Conservation (phyloP, 2,329 filamentous ascomycete species). For the Aspergillus amoenus region DNA sequence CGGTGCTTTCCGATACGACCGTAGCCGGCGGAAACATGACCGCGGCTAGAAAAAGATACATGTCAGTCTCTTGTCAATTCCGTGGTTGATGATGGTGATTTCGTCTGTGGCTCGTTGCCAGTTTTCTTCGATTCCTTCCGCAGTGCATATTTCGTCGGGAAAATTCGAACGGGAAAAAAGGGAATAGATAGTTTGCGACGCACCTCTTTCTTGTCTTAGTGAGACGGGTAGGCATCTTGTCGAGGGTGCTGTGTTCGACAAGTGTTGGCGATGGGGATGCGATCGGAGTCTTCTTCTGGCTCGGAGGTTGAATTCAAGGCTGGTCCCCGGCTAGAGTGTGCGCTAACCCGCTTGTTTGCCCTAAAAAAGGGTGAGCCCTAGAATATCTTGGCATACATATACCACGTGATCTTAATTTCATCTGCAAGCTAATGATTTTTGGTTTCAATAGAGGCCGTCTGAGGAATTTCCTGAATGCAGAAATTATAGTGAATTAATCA, state of each 20-base stretch:
- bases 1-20: constrained; percentile 99
- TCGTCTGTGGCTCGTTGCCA: background rate
- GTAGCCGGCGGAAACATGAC: constrained; percentile 97
- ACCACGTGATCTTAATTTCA: background rate
- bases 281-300: constrained; percentile 29
- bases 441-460: too few relatives aligned
- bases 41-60: constrained; percentile 62
- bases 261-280: constrained; percentile 39
- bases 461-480: too few relatives aligned
- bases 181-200: constrained; percentile 32
- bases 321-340: constrained; percentile 35
- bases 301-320: constrained; percentile 39
- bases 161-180: constrained; percentile 15
- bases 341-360: constrained; percentile 40
- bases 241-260: constrained; percentile 42
- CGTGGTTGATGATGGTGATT: background rate
- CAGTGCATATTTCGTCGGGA: background rate
- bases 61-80: constrained; percentile 15
- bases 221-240: constrained; percentile 54
- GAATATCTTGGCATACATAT: constrained; percentile 2
- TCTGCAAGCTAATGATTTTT: background rate
- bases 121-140: background rate
- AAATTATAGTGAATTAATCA: background rate
- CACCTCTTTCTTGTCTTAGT: constrained; percentile 52
- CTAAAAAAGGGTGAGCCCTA: constrained; percentile 28